Percentiles rank a stretch among this genome's conserved stretches.
Conservation (phyloP, 768 basidiomycete species). For the Mycena galopus region DNA sequence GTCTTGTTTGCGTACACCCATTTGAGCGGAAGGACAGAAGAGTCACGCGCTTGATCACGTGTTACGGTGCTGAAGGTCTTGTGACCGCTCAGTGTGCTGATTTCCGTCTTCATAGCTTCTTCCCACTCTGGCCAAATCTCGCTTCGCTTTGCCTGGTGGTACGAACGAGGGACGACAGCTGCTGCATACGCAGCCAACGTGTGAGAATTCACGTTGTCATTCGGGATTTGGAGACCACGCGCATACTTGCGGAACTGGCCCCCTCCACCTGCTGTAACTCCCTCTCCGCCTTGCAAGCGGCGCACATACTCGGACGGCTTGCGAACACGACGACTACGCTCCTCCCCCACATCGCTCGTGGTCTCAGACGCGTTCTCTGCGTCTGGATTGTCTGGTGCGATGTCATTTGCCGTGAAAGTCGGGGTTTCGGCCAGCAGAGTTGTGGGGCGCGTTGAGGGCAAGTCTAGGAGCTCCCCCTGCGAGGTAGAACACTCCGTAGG, state of each 20-base stretch:
- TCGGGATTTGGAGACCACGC: constrained; percentile 17
- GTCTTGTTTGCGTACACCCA: constrained; percentile 31
- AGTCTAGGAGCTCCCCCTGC: constrained; percentile 9
- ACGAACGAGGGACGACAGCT: constrained; percentile 10
- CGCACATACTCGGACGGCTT: constrained; percentile 24
- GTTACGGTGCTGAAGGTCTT: neutral
- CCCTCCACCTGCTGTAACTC: neutral
- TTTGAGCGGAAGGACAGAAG: neutral
- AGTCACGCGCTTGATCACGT: neutral
- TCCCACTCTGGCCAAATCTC: constrained; percentile 35
- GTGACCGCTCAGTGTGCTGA: neutral
- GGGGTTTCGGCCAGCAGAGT: neutral
- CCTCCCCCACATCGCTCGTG: constrained; percentile 28
- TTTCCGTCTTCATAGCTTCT: neutral
- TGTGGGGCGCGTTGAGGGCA: neutral
- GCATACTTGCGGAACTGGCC: neutral
- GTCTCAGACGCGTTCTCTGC: constrained; percentile 17
- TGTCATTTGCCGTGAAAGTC: constrained; percentile 21
- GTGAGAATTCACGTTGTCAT: neutral
- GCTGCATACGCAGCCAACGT: constrained; percentile 12
- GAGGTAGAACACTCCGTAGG: neutral
- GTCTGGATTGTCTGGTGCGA: constrained; percentile 20
- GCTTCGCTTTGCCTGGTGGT: constrained; percentile 37
- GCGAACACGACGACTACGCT: constrained; percentile 8
- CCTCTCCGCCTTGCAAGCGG: constrained; percentile 20